Conservation (phyloP, 192 early-diverging fungal species). For the Backusella morwellensis region DNA sequence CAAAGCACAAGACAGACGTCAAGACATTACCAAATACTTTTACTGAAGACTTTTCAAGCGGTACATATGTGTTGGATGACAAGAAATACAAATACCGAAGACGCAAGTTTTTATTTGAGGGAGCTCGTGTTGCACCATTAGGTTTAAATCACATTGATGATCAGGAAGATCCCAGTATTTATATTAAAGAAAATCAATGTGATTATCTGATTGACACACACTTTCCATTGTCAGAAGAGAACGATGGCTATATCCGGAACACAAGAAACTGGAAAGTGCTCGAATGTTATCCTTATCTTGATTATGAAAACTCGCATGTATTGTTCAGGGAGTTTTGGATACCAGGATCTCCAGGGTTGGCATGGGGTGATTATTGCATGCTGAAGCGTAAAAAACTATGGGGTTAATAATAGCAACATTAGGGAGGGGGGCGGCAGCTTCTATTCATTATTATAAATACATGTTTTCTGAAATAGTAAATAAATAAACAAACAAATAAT, state of each 20-base stretch:
- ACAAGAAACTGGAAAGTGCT: constrained; percentile 57
- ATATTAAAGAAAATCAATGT: constrained; percentile 54
- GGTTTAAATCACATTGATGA: constrained; percentile 58
- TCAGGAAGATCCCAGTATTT: constrained; percentile 53
- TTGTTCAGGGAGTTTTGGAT: constrained; percentile 55
- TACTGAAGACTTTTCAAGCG: constrained; percentile 35
- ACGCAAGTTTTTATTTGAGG: constrained; percentile 18
- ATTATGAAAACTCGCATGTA: constrained; percentile 45
- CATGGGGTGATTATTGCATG: constrained; percentile 64
- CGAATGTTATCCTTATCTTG: constrained; percentile 62
- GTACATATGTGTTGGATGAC: neutral
- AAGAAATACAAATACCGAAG: neutral
- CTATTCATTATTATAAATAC: neutral
- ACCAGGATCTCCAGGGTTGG: constrained; percentile 40
- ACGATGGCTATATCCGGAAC: constrained; percentile 48
- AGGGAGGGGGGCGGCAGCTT: neutral
- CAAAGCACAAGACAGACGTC: constrained; percentile 46
- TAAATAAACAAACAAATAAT: neutral
- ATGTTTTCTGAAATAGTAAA: neutral
- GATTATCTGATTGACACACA: constrained; percentile 65
- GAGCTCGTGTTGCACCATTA: constrained; percentile 43
- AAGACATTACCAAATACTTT: constrained; percentile 87
- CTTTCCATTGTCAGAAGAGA: constrained; percentile 21
- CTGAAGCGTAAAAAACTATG: constrained; percentile 26
- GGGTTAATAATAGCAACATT: neutral